Evolutionary conservation across 2,329 filamentous ascomycete species (phyloP).

Genomic region (Cladophialophora psammophila): DNA sequence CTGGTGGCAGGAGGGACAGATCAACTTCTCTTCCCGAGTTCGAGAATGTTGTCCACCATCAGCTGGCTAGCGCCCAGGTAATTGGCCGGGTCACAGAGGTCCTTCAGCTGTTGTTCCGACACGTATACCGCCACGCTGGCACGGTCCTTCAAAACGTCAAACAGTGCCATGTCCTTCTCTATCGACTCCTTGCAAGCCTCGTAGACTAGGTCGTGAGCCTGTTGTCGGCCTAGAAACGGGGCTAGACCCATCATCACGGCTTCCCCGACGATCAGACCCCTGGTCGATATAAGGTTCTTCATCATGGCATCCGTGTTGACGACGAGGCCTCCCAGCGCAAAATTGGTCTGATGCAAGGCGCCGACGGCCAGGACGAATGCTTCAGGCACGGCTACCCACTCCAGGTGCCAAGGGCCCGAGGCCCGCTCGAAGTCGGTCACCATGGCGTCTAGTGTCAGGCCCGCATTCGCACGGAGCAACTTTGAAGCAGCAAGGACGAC

Average conservation of each 20-base stretch:
- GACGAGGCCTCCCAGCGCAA: constrained; percentile 60
- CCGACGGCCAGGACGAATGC: constrained; percentile 63
- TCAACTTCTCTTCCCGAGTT: neutral
- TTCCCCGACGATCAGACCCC: constrained; percentile 64
- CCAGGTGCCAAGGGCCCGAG: constrained; percentile 66
- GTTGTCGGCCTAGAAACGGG: constrained; percentile 59
- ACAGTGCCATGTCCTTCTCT: constrained; percentile 52
- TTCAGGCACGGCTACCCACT: constrained; percentile 64
- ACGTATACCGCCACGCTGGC: constrained; percentile 54
- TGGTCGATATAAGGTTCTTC: constrained; percentile 59
- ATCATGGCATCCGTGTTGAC: constrained; percentile 61
- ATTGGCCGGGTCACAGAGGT: constrained; percentile 63
- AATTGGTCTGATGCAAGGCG: constrained; percentile 62
- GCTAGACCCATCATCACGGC: constrained; percentile 69
- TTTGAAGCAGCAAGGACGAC: constrained; percentile 64
- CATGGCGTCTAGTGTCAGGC: constrained; percentile 63
- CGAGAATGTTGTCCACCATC: constrained; percentile 37
- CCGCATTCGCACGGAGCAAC: constrained; percentile 60
- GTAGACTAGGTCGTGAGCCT: constrained; percentile 65
- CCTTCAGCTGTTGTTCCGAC: constrained; percentile 56
- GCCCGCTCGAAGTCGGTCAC: constrained; percentile 65
- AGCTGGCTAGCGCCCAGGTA: constrained; percentile 47
- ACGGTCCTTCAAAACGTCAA: constrained; percentile 53
- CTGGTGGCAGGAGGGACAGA: neutral
- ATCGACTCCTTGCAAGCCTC: constrained; percentile 61